Conservation (phyloP, 202 grass and related monocot genomes). For the Saccharum hybrid region DNA sequence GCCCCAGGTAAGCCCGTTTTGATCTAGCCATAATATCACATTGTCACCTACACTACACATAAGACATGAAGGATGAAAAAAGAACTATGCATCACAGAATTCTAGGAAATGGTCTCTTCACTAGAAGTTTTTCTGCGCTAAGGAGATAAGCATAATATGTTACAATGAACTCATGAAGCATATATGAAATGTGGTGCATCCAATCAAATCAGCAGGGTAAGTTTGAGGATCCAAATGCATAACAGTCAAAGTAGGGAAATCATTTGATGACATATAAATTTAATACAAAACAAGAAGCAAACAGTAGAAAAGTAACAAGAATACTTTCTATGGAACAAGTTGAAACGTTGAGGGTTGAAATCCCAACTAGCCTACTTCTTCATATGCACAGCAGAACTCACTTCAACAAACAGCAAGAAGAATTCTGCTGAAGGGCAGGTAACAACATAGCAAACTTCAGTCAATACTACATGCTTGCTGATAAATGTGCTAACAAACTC, state of each 20-base stretch:
- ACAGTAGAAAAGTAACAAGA: background rate
- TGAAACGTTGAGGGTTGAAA: background rate
- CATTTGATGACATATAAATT: slow-evolving; percentile 6
- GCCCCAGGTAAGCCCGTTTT: background rate
- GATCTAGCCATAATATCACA: slow-evolving; percentile 37
- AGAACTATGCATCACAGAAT: slow-evolving; percentile 13
- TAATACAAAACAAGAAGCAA: background rate
- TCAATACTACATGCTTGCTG: background rate
- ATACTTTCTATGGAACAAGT: background rate
- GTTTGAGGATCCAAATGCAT: background rate
- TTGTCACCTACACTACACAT: slow-evolving; percentile 15
- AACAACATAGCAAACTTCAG: slow-evolving; percentile 9
- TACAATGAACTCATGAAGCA: slow-evolving; percentile 19
- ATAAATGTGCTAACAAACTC: background rate
- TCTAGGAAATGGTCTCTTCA: slow-evolving; percentile 16
- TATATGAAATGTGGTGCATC: background rate
- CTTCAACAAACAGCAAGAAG: slow-evolving; percentile 17
- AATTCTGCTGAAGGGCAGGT: background rate
- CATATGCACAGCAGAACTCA: slow-evolving; percentile 22
- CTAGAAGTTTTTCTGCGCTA: background rate
- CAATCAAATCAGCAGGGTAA: background rate
- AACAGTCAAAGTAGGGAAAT: slow-evolving; percentile 11
- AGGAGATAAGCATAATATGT: background rate
- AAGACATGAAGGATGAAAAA: background rate
- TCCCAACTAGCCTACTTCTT: slow-evolving; percentile 30